These are phyloP conservation scores for Aspergillus cavernicola DNA, from an alignment of 495 filamentous ascomycete species.

Conservation along the genomic window DNA sequence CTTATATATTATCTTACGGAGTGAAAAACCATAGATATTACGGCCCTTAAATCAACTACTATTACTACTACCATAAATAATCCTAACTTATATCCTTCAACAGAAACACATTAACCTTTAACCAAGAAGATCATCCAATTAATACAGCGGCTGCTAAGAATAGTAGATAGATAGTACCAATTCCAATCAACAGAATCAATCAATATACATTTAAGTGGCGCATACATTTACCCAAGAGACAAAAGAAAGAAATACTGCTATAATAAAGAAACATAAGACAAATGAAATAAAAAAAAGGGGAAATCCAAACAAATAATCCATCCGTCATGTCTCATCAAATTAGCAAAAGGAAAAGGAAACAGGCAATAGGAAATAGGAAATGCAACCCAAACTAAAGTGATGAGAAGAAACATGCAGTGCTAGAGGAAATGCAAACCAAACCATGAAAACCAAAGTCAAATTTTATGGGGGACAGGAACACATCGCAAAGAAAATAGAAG, in stretches of 20 bases:
- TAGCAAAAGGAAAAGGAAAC: neutral
- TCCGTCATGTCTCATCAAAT: constrained; percentile 15
- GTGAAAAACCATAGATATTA: no score
- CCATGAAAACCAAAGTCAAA: neutral
- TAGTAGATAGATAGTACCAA: neutral
- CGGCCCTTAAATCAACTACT: no score
- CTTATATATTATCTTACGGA: no score
- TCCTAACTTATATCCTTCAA: no score
- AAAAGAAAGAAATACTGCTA: neutral
- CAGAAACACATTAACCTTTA: neutral
- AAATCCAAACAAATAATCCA: constrained; percentile 12
- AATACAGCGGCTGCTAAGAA: constrained; percentile 34
- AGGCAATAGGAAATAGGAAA: neutral
- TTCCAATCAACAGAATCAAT: constrained; percentile 9
- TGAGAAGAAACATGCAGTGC: neutral
- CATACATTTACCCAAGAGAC: neutral
- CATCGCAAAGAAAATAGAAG: neutral
- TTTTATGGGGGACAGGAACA: no score
- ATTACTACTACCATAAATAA: no score
- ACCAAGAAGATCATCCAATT: constrained; percentile 16
- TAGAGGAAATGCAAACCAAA: neutral
- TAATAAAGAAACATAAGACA: neutral
- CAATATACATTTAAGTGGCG: constrained; percentile 25
- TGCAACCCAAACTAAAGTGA: neutral
- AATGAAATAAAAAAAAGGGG: neutral